These are phyloP conservation scores for Vaccinium macrocarpon DNA, from an alignment of 148 eudicot genomes.

Conservation along the genomic window DNA sequence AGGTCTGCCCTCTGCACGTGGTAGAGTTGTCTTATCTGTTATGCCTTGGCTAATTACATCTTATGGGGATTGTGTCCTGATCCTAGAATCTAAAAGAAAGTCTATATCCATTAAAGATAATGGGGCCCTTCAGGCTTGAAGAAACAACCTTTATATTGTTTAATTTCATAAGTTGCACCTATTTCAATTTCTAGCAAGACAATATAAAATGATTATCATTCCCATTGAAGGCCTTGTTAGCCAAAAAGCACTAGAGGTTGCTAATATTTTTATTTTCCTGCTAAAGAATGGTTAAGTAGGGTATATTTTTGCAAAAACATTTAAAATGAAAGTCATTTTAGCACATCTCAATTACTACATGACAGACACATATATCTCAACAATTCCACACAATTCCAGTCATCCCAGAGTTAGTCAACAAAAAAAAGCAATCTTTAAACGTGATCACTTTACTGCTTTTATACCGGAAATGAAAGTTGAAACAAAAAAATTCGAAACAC, in stretches of 20 bases:
- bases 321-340: background rate
- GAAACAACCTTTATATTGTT: background rate
- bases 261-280: background rate
- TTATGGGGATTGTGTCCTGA: background rate
- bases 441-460: too few relatives aligned
- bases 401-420: background rate
- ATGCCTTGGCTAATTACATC: background rate
- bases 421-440: too few relatives aligned
- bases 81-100: background rate
- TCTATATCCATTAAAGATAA: background rate
- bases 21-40: background rate
- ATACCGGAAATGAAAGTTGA: too few relatives aligned
- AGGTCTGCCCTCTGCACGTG: background rate
- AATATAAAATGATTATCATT: background rate
- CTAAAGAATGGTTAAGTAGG: background rate
- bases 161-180: background rate
- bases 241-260: background rate
- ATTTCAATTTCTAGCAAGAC: constrained; percentile 1
- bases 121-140: background rate
- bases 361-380: background rate
- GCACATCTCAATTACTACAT: background rate
- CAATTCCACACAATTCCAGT: background rate
- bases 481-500: too few relatives aligned
- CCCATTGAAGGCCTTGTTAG: background rate
- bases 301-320: background rate